A percentile compares a stretch with the other conserved stretches of the same genome.
phyloP scores from a whole-genome alignment of 176 grass and related monocot species.

The Eremochloa ophiuroides region DNA sequence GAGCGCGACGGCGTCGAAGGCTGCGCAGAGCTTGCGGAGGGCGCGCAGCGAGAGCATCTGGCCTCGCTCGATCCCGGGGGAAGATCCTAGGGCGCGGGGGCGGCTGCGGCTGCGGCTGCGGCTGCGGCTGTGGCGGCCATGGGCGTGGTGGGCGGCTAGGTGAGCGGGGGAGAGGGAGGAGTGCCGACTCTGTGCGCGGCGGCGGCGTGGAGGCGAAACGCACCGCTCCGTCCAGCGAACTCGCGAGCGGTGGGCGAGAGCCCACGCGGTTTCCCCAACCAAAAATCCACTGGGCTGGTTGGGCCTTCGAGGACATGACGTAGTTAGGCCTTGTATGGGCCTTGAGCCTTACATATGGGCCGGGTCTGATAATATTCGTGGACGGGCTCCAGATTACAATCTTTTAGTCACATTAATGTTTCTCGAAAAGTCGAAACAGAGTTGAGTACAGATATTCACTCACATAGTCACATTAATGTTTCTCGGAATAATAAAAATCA shows the following conservation, averaged over 20 bases:
- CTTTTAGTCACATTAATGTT: no score
- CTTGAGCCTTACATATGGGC: neutral
- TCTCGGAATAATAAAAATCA: no score
- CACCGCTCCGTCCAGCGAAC: slow-evolving; percentile 16
- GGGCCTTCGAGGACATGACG: neutral
- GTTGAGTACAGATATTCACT: no score
- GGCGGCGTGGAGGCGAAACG: slow-evolving; percentile 31
- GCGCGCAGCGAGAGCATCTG: slow-evolving; percentile 60
- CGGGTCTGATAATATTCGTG: neutral
- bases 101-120: neutral
- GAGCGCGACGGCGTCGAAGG: slow-evolving; percentile 74
- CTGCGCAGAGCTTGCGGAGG: slow-evolving; percentile 70
- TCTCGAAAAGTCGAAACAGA: no score
- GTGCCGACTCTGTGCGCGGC: no score
- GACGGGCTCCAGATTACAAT: no score
- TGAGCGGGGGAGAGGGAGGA: neutral
- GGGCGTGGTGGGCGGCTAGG: neutral
- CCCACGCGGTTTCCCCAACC: slow-evolving; percentile 1
- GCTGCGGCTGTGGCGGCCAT: slow-evolving; percentile 10
- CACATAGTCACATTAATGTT: no score
- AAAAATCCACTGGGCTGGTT: neutral
- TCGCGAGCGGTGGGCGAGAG: slow-evolving; percentile 6
- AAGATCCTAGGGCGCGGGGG: neutral
- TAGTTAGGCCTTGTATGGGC: neutral
- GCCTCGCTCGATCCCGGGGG: slow-evolving; percentile 15